Conservation (phyloP, 139 green algal genomes). For the Coelastrella sp. region DNA sequence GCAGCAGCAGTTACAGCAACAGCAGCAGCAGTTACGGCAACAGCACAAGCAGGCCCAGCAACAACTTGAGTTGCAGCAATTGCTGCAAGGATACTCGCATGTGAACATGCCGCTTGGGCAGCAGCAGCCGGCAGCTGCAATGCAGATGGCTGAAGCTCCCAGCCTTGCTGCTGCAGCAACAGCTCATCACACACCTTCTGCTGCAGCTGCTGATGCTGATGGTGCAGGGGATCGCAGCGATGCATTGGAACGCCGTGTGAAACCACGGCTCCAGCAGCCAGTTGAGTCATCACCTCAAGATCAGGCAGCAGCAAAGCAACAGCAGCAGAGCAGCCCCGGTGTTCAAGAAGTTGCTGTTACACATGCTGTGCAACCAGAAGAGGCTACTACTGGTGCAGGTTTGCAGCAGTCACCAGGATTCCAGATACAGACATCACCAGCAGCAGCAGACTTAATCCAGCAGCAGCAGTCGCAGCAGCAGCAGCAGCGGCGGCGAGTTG, state of each 20-base stretch:
- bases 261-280: too few species aligned
- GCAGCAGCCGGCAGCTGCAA: too few species aligned
- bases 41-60: conserved; percentile 19
- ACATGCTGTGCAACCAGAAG: too few species aligned
- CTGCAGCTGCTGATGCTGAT: too few species aligned
- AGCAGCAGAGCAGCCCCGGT: background rate
- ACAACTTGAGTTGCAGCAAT: conserved; percentile 17
- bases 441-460: background rate
- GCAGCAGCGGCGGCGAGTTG: background rate
- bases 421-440: background rate
- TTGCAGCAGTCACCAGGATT: background rate
- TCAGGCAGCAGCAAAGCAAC: conserved; percentile 5
- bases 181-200: too few species aligned
- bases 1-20: conserved; percentile 8
- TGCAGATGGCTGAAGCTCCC: too few species aligned
- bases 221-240: too few species aligned
- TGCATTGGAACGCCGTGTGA: too few species aligned
- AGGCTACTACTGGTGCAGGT: too few species aligned
- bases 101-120: background rate
- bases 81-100: background rate
- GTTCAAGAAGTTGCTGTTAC: background rate
- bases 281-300: too few species aligned
- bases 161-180: too few species aligned
- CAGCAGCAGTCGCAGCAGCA: background rate
- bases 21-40: conserved; percentile 16